phyloP scores from a whole-genome alignment of 2,329 filamentous ascomycete species.

The Fusarium nematophilum region DNA sequence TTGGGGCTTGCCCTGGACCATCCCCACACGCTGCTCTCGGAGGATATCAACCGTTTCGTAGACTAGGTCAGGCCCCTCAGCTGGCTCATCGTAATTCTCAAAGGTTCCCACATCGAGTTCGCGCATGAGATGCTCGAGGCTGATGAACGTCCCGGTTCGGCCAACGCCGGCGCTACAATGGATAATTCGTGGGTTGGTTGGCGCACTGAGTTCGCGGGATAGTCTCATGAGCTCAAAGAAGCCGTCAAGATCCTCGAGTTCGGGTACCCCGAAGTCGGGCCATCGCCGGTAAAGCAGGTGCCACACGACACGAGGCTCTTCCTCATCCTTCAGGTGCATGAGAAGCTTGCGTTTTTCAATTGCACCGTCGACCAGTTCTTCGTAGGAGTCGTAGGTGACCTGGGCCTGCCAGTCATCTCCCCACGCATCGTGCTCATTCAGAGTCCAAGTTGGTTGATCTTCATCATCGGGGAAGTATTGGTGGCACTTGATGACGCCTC shows the following conservation, averaged over 20 bases:
- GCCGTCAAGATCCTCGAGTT: conserved; percentile 72
- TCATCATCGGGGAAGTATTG: conserved; percentile 81
- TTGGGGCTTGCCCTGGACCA: conserved; percentile 92
- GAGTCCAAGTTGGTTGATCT: conserved; percentile 62
- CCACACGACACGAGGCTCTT: conserved; percentile 72
- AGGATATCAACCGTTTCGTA: conserved; percentile 83
- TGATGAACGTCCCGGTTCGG: conserved; percentile 94
- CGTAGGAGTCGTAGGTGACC: conserved; percentile 73
- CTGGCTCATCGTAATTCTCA: conserved; percentile 55
- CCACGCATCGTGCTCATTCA: conserved; percentile 74
- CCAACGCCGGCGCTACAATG: conserved; percentile 95
- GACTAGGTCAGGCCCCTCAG: conserved; percentile 70
- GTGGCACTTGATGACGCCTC: conserved; percentile 82
- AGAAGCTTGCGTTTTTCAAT: conserved; percentile 81
- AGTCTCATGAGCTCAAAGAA: conserved; percentile 77
- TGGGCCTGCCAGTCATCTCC: conserved; percentile 75
- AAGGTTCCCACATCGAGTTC: conserved; percentile 83
- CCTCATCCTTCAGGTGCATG: conserved; percentile 61
- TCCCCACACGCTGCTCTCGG: conserved; percentile 88
- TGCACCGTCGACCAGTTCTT: conserved; percentile 65
- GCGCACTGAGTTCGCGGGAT: conserved; percentile 68
- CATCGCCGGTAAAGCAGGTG: conserved; percentile 89
- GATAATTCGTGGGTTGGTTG: conserved; percentile 76
- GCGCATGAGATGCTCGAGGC: conserved; percentile 88
- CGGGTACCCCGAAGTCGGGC: conserved; percentile 90